These are phyloP conservation scores for Ceratocystis lukuohia DNA, from an alignment of 2,329 filamentous ascomycete genomes.

Conservation along the genomic window DNA sequence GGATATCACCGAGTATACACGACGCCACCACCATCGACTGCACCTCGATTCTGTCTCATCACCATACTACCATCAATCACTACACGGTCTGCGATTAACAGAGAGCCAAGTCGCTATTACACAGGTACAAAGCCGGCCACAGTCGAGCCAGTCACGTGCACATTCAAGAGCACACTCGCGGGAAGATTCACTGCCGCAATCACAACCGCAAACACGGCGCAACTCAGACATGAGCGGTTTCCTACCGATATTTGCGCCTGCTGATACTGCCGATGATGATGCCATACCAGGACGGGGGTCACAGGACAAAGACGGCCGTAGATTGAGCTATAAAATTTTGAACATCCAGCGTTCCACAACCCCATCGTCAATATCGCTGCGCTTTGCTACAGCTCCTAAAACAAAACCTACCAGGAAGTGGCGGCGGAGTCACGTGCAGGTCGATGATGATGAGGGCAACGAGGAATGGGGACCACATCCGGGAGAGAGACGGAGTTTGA, in stretches of 20 bases:
- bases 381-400: constrained; percentile 16
- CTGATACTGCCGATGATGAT: constrained; percentile 12
- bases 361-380: constrained; percentile 16
- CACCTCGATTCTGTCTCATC: neutral
- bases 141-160: neutral
- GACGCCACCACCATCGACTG: constrained; percentile 11
- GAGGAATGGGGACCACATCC: constrained; percentile 16
- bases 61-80: constrained; percentile 2
- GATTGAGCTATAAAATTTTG: constrained; percentile 18
- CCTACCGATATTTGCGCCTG: constrained; percentile 17
- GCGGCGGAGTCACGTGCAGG: neutral
- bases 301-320: constrained; percentile 10
- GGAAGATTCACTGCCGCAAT: neutral
- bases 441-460: constrained; percentile 6
- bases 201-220: neutral
- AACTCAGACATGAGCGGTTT: constrained; percentile 12
- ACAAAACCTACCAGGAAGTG: constrained; percentile 8
- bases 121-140: neutral
- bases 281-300: neutral
- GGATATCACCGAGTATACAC: constrained; percentile 22
- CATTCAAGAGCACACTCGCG: neutral
- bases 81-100: neutral
- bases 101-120: constrained; percentile 5
- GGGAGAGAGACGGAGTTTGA: constrained; percentile 10
- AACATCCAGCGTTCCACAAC: constrained; percentile 16